These are phyloP conservation scores for Ophiognomonia clavigignenti-juglandacearum DNA, from an alignment of 2,329 filamentous ascomycete genomes.

Conservation along the genomic window DNA sequence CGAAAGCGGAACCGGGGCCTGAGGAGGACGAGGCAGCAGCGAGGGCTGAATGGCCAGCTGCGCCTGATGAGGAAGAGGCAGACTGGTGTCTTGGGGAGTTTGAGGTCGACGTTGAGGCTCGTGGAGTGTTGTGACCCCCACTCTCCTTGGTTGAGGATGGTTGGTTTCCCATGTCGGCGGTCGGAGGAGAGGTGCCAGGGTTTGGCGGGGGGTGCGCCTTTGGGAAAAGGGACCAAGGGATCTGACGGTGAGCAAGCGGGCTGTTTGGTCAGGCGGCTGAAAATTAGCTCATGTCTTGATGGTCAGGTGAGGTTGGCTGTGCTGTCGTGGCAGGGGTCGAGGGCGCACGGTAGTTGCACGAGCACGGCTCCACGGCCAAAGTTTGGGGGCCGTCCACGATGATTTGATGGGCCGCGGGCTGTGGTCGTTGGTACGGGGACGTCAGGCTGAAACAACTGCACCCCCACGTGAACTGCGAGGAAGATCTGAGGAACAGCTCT, in stretches of 20 bases:
- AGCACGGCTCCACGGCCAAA: not conserved
- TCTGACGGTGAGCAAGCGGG: not conserved
- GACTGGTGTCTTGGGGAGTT: slow-evolving; percentile 27
- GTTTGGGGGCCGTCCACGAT: not conserved
- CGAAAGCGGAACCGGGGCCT: slow-evolving; percentile 19
- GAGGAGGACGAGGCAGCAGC: slow-evolving; percentile 23
- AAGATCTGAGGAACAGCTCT: too few relatives aligned
- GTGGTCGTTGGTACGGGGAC: too few relatives aligned
- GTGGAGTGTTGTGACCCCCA: slow-evolving; percentile 1
- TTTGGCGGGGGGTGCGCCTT: not conserved
- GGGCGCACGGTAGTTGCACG: not conserved
- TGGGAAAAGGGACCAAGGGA: slow-evolving; percentile 1
- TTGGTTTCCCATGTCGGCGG: slow-evolving; percentile 39
- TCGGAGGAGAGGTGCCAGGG: not conserved
- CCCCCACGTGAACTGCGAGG: too few relatives aligned
- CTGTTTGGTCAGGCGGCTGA: slow-evolving; percentile 3
- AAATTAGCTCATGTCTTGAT: slow-evolving; percentile 7
- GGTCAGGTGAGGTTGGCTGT: slow-evolving; percentile 8
- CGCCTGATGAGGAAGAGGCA: slow-evolving; percentile 20
- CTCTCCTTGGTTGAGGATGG: slow-evolving; percentile 32
- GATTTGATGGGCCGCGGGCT: not conserved
- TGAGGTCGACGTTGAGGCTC: slow-evolving; percentile 24
- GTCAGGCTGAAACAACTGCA: too few relatives aligned
- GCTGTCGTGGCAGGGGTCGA: not conserved
- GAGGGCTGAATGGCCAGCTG: too few relatives aligned